Percentiles rank a stretch among this genome's conserved stretches.
phyloP scores from a whole-genome alignment of 73 alveolate genomes.

The Paramecium pentaurelia region DNA sequence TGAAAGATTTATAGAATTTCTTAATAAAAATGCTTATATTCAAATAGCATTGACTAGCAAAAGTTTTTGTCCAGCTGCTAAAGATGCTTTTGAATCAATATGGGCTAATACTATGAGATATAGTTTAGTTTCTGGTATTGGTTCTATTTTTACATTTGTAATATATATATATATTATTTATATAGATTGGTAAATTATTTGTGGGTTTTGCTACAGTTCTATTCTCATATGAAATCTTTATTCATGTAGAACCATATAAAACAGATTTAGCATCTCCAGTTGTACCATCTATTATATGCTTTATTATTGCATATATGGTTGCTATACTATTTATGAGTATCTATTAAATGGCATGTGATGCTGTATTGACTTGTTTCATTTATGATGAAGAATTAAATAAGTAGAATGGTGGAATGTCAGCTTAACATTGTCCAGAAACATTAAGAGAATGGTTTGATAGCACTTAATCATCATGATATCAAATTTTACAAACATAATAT shows the following conservation, averaged over 20 bases:
- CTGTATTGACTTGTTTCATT: conserved; percentile 87
- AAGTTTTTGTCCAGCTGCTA: conserved; percentile 88
- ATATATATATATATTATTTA: background rate
- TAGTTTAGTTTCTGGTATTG: conserved; percentile 74
- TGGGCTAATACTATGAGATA: conserved; percentile 86
- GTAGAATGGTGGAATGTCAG: conserved; percentile 66
- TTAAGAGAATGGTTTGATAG: conserved; percentile 50
- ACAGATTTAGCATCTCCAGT: conserved; percentile 85
- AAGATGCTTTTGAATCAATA: conserved; percentile 87
- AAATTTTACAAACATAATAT: background rate
- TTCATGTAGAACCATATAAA: conserved; percentile 68
- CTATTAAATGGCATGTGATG: conserved; percentile 87
- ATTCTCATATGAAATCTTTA: conserved; percentile 82
- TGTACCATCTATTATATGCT: conserved; percentile 67
- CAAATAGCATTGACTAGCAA: conserved; percentile 87
- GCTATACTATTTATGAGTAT: conserved; percentile 83
- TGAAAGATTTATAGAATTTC: conserved; percentile 80
- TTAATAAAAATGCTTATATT: conserved; percentile 93
- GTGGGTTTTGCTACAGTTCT: conserved; percentile 73
- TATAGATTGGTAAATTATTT: conserved; percentile 75
- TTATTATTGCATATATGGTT: conserved; percentile 78
- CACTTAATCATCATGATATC: background rate
- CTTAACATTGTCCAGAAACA: conserved; percentile 49
- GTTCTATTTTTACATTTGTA: conserved; percentile 79
- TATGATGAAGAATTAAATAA: conserved; percentile 83